phyloP scores from a whole-genome alignment of 495 filamentous ascomycete genomes.

The Podospora fimiseda region DNA sequence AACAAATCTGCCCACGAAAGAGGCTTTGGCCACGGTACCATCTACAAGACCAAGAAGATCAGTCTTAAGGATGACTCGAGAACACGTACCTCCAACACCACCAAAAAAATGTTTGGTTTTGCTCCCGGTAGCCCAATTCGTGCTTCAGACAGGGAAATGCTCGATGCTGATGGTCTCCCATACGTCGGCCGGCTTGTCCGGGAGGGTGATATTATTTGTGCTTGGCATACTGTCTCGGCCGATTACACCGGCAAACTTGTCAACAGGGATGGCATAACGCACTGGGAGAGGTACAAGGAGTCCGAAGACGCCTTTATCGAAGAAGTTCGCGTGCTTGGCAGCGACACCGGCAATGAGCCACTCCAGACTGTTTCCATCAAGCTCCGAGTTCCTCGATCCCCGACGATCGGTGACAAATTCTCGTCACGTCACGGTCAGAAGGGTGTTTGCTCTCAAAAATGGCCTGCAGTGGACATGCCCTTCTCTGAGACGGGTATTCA shows the following conservation, averaged over 20 bases:
- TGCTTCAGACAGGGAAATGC: slow-evolving; percentile 54
- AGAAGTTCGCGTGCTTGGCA: slow-evolving; percentile 83
- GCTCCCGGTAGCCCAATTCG: slow-evolving; percentile 62
- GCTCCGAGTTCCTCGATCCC: slow-evolving; percentile 80
- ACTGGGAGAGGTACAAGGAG: slow-evolving; percentile 89
- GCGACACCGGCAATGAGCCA: slow-evolving; percentile 72
- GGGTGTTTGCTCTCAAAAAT: slow-evolving; percentile 94
- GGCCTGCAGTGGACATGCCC: slow-evolving; percentile 90
- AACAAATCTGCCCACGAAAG: slow-evolving; percentile 97
- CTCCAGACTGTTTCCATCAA: slow-evolving; percentile 84
- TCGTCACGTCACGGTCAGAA: slow-evolving; percentile 97
- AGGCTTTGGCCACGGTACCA: slow-evolving; percentile 91
- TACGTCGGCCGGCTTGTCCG: slow-evolving; percentile 65
- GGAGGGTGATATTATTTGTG: slow-evolving; percentile 77
- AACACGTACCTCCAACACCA: slow-evolving; percentile 45
- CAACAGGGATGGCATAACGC: slow-evolving; percentile 72
- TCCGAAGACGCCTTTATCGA: slow-evolving; percentile 80
- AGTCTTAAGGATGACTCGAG: slow-evolving; percentile 66
- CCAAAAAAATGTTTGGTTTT: slow-evolving; percentile 78
- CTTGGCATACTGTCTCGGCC: slow-evolving; percentile 78
- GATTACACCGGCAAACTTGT: slow-evolving; percentile 68
- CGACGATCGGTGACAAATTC: slow-evolving; percentile 97
- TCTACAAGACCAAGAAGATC: slow-evolving; percentile 94
- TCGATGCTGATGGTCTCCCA: slow-evolving; percentile 85
- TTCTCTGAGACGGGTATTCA: slow-evolving; percentile 97